Evolutionary conservation across 139 green algal genomes (phyloP).

Genomic region (Zygnema circumcarinatum): DNA sequence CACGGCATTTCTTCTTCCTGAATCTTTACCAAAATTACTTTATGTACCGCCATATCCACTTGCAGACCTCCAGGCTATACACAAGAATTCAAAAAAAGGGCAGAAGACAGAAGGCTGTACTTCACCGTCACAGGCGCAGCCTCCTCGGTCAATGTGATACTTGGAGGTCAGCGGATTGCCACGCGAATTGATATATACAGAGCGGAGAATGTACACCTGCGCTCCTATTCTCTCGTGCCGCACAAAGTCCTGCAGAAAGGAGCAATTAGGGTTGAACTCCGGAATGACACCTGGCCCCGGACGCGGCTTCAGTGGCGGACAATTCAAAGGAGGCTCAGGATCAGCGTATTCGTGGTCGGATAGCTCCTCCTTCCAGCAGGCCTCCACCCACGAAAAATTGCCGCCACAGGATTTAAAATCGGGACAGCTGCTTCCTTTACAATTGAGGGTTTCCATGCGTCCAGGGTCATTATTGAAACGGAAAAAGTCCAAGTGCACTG

Average conservation of each 20-base stretch:
- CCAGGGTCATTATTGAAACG: neutral
- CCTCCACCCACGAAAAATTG: neutral
- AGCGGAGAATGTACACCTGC: slow-evolving; percentile 29
- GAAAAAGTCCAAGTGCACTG: neutral
- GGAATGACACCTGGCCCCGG: neutral
- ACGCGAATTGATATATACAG: neutral
- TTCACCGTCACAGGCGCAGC: neutral
- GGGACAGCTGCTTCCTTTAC: neutral
- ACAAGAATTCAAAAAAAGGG: too few relatives aligned
- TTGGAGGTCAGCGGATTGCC: neutral
- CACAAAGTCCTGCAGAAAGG: neutral
- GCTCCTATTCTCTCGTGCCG: neutral
- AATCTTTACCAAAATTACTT: too few relatives aligned
- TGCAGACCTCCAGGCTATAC: too few relatives aligned
- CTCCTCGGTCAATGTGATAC: neutral
- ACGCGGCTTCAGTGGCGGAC: neutral
- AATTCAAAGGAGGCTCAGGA: neutral
- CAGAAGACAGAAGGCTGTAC: too few relatives aligned
- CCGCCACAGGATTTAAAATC: neutral
- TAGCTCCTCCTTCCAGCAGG: neutral
- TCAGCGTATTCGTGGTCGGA: neutral
- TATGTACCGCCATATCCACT: too few relatives aligned
- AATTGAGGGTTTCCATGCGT: neutral
- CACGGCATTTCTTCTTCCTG: too few relatives aligned
- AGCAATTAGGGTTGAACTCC: neutral